Evolutionary conservation across 2,329 filamentous ascomycete species (phyloP).

Genomic region (Rhynchosporium secalis): DNA sequence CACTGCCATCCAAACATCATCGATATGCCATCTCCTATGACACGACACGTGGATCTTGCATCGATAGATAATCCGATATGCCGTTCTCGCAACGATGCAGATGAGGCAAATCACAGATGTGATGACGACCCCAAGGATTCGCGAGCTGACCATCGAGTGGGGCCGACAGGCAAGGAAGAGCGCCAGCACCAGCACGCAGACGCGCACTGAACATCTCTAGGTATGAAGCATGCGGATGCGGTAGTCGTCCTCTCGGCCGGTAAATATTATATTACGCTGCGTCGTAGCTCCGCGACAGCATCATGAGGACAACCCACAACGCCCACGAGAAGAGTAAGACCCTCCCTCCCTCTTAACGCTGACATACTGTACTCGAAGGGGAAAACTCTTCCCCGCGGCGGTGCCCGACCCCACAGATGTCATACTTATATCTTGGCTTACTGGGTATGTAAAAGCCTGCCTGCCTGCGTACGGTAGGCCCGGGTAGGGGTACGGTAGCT

Average conservation of each 20-base stretch:
- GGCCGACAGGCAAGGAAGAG: not conserved
- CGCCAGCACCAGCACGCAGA: slow-evolving; percentile 10
- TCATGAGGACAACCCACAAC: not conserved
- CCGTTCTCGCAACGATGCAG: slow-evolving; percentile 8
- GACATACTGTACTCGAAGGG: slow-evolving; percentile 7
- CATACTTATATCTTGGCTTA: not conserved
- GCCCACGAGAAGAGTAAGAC: not conserved
- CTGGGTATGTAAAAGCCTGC: not conserved
- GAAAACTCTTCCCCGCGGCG: slow-evolving; percentile 2
- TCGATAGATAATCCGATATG: slow-evolving; percentile 8
- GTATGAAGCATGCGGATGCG: slow-evolving; percentile 8
- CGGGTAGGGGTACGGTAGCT: no score
- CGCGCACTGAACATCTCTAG: slow-evolving; percentile 5
- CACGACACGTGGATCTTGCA: slow-evolving; percentile 13
- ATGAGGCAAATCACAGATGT: slow-evolving; percentile 10
- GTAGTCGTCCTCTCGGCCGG: not conserved
- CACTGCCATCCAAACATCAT: slow-evolving; percentile 13
- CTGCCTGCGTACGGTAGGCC: not conserved
- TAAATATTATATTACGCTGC: not conserved
- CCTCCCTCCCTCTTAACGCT: not conserved
- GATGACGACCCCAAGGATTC: slow-evolving; percentile 7
- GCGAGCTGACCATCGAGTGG: slow-evolving; percentile 11
- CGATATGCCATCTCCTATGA: slow-evolving; percentile 13
- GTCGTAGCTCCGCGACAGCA: not conserved
- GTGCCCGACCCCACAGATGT: slow-evolving; percentile 5